Base-by-base conservation (phyloP, 306 rosid genomes). In the Inga oerstediana region DNA sequence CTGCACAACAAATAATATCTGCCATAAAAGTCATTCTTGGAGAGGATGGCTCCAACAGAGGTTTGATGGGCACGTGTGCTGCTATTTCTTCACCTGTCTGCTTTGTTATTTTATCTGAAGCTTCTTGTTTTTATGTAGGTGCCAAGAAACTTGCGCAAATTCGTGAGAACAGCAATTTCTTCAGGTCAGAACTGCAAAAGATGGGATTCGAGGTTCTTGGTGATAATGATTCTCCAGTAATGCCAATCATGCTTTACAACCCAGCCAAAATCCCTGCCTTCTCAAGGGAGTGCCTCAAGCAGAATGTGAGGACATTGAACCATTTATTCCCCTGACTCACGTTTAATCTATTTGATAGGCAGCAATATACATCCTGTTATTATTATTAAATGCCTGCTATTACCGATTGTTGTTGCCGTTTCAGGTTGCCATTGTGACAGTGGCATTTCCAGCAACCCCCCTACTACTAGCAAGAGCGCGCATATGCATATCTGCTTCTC, bases 201-300 rank as follows among this genome's bases (percentile, higher is more conserved):
- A 91, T 90, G 98, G 97, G 97, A 64, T 93, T 93, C 83, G 94
- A 93, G 86, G 97, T 93, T 88, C 89, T 89, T 32, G 97, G 94
- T 68, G 98, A 92, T 81, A 87, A 89, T 44, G 97, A 93, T 84
- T 90, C 98, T 90, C 97, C 94, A 5, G 90, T 94, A 43, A 91
- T 94, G 98, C 98, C 98, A 76, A 92, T 92, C 81, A 94, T 94
- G 98, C 94, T 94, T 72, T 94, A 94, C 91, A 92, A 93, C 79
- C 97, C 98, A 10, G 93, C 96, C 67, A 94, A 94, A 87, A 91
- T 92, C 75, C 98, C 98, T 70, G 98, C 98, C 79, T 94, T 94
- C 67, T 94, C 98, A n/a, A 89, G 97, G 87, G 97, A 90, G 87
- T 94, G 98, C 83, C 98, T 94, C 62, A 91, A 83, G 85, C 97